A percentile compares a stretch with the other conserved stretches of the same genome.
phyloP scores from a whole-genome alignment of 441 rosid genomes.

The Adansonia rubrostipa region DNA sequence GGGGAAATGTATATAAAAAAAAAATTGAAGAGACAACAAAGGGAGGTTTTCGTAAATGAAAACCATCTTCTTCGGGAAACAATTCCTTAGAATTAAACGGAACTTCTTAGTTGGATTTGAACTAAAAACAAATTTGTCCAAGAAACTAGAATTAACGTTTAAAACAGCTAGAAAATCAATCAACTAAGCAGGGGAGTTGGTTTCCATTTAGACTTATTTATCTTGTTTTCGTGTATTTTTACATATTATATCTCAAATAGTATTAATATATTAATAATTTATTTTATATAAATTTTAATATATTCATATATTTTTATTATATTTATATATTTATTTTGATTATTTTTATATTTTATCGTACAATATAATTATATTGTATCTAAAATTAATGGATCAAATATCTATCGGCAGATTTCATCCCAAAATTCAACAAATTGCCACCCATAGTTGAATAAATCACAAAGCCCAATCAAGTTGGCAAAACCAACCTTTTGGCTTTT shows the following conservation, averaged over 20 bases:
- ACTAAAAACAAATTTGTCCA: background rate
- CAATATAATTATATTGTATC: too few species aligned
- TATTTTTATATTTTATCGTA: too few species aligned
- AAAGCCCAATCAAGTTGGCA: background rate
- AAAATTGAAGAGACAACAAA: too few species aligned
- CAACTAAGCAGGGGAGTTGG: background rate
- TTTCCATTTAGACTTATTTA: background rate
- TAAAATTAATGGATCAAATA: too few species aligned
- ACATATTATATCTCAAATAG: too few species aligned
- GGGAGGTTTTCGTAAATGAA: background rate
- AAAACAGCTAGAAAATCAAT: background rate
- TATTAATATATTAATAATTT: too few species aligned
- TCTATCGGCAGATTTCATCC: background rate
- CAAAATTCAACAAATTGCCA: conserved; percentile 4
- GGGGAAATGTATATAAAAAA: too few species aligned
- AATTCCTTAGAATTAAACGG: background rate
- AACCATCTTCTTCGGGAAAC: background rate
- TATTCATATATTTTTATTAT: too few species aligned
- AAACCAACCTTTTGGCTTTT: conserved; percentile 17
- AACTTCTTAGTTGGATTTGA: background rate
- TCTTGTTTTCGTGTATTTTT: too few species aligned
- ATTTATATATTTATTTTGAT: too few species aligned
- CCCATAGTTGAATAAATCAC: conserved; percentile 9
- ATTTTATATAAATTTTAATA: too few species aligned
- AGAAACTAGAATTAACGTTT: background rate